Conservation (phyloP, 164 flowering plant genomes). For the Piper betle region DNA sequence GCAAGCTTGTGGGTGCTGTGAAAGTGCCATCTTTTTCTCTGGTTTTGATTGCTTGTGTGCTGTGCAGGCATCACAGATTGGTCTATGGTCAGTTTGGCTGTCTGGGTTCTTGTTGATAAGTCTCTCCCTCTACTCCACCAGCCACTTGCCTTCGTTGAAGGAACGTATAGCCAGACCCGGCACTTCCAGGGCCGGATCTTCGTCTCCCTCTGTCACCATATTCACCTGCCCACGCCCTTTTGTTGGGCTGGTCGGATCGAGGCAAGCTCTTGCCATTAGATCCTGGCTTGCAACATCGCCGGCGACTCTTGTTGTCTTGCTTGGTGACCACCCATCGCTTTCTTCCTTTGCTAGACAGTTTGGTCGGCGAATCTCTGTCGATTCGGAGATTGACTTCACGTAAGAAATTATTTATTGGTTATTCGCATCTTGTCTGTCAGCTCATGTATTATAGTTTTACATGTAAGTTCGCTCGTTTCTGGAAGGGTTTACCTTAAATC, state of each 20-base stretch:
- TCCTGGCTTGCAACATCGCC: slow-evolving; percentile 85
- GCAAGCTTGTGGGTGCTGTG: neutral
- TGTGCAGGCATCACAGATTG: slow-evolving; percentile 37
- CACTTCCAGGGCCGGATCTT: slow-evolving; percentile 4
- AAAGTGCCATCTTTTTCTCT: neutral
- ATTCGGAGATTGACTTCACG: slow-evolving; percentile 75
- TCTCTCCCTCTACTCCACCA: slow-evolving; percentile 61
- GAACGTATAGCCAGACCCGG: slow-evolving; percentile 23
- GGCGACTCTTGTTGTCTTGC: slow-evolving; percentile 50
- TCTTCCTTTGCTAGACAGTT: slow-evolving; percentile 36
- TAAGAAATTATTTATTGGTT: slow-evolving; percentile 20
- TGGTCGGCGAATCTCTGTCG: slow-evolving; percentile 54
- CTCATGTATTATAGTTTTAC: neutral
- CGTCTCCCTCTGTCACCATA: slow-evolving; percentile 35
- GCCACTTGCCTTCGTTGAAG: slow-evolving; percentile 31
- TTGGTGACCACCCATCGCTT: slow-evolving; percentile 46
- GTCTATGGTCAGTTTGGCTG: slow-evolving; percentile 66
- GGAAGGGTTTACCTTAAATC: neutral
- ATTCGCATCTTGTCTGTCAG: neutral
- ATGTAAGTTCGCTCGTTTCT: neutral
- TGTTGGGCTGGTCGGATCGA: slow-evolving; percentile 33
- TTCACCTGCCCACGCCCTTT: slow-evolving; percentile 61
- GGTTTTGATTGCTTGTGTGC: neutral
- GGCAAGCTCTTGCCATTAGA: slow-evolving; percentile 56
- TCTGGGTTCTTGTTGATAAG: slow-evolving; percentile 60